These are phyloP conservation scores for Aspergillus tanneri DNA, from an alignment of 2,329 filamentous ascomycete species.

Conservation along the genomic window DNA sequence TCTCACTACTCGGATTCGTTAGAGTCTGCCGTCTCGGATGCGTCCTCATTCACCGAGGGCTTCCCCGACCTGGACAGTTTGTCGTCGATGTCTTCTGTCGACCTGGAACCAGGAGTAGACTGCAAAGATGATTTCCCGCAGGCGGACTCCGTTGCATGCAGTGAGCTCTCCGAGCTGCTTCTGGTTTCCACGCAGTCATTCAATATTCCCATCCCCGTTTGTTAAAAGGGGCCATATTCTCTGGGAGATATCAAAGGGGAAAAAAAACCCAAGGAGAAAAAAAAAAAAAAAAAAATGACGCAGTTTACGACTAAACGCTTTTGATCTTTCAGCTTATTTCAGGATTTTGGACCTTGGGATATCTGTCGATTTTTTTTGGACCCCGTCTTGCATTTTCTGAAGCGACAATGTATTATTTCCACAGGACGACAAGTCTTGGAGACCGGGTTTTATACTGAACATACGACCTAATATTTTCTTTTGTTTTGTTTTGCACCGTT, in stretches of 20 bases:
- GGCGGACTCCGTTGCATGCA: conserved; percentile 27
- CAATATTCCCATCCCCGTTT: conserved; percentile 29
- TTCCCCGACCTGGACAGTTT: conserved; percentile 36
- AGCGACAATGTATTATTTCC: conserved; percentile 21
- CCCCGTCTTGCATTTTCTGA: conserved; percentile 14
- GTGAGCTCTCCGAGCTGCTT: conserved; percentile 32
- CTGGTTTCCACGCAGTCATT: conserved; percentile 27
- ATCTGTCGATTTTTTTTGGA: conserved; percentile 9
- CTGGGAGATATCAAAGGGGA: background rate
- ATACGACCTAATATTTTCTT: conserved; percentile 11
- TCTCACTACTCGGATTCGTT: conserved; percentile 40
- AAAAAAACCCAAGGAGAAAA: conserved; percentile 5
- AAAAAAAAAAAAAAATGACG: conserved; percentile 14
- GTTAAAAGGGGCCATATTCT: conserved; percentile 16
- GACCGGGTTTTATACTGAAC: conserved; percentile 19
- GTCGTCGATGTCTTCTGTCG: conserved; percentile 36
- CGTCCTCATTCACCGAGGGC: conserved; percentile 41
- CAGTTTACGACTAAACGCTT: conserved; percentile 22
- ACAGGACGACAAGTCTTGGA: conserved; percentile 15
- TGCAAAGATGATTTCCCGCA: conserved; percentile 33
- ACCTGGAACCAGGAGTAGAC: conserved; percentile 31
- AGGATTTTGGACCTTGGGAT: background rate
- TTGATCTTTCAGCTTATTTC: conserved; percentile 4
- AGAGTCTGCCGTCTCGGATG: conserved; percentile 41
- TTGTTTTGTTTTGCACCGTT: conserved; percentile 7